Evolutionary conservation across 2,329 filamentous ascomycete species (phyloP).

Genomic region (Rutstroemia sp.): DNA sequence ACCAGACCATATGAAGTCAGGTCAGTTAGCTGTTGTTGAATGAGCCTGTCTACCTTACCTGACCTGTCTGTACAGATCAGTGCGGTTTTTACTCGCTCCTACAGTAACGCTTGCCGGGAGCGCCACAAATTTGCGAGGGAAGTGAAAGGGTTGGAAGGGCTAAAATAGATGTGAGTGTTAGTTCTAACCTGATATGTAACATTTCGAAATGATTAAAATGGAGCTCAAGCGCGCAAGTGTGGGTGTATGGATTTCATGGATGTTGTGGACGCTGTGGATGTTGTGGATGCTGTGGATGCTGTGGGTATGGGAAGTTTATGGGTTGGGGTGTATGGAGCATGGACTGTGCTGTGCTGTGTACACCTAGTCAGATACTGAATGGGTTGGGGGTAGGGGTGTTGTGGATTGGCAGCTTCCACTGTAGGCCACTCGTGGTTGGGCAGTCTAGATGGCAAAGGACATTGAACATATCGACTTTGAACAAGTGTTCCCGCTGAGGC

Average conservation of each 20-base stretch:
- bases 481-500: too few relatives aligned
- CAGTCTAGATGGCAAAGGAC: too few relatives aligned
- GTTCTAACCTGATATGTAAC: not conserved
- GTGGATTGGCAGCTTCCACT: not conserved
- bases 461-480: too few relatives aligned
- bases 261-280: slow-evolving; percentile 7
- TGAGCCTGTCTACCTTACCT: not conserved
- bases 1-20: too few relatives aligned
- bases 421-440: too few relatives aligned
- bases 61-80: not conserved
- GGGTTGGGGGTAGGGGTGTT: slow-evolving; percentile 2
- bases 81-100: not conserved
- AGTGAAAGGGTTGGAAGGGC: not conserved
- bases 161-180: not conserved
- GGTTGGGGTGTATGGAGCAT: too few relatives aligned
- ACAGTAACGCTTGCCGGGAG: slow-evolving; percentile 7
- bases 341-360: not conserved
- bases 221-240: slow-evolving; percentile 6
- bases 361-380: not conserved
- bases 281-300: not conserved
- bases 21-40: not conserved
- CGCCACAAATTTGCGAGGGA: slow-evolving; percentile 2
- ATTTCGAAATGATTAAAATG: slow-evolving; percentile 4
- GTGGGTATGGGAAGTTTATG: not conserved
- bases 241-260: not conserved